Evolutionary conservation across 2,329 filamentous ascomycete species (phyloP).

Genomic region (Aspergillus sp.): DNA sequence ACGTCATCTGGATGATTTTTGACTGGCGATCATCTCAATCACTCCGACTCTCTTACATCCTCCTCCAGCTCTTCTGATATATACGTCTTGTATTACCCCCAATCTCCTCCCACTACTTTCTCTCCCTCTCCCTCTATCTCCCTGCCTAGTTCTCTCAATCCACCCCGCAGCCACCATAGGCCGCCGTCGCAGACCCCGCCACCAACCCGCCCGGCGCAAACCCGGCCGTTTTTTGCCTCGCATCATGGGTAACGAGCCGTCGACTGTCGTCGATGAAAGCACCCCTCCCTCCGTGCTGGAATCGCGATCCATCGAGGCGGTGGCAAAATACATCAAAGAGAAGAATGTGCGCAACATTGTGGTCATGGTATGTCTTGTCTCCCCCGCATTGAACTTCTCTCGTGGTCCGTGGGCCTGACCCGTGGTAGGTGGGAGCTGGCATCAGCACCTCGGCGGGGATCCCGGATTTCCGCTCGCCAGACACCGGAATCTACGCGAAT

Average conservation of each 20-base stretch:
- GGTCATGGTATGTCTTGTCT: constrained; percentile 62
- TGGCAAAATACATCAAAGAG: constrained; percentile 78
- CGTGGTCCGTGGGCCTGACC: not conserved
- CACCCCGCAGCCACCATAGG: constrained; percentile 16
- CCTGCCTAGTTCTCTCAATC: not conserved
- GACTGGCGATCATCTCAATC: too few species aligned
- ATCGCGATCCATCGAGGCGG: constrained; percentile 66
- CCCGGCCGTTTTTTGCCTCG: constrained; percentile 14
- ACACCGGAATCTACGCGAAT: constrained; percentile 91
- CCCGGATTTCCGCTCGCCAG: constrained; percentile 90
- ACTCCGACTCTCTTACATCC: not conserved
- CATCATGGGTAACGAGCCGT: constrained; percentile 83
- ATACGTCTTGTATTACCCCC: not conserved
- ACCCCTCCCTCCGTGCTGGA: constrained; percentile 64
- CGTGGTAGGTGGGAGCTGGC: constrained; percentile 70
- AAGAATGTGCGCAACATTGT: constrained; percentile 70
- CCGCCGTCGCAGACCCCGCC: constrained; percentile 21
- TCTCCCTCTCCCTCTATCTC: not conserved
- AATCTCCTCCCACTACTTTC: not conserved
- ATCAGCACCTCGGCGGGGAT: constrained; percentile 63
- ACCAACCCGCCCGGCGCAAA: constrained; percentile 18
- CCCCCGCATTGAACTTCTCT: constrained; percentile 4
- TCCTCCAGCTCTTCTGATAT: not conserved
- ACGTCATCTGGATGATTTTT: constrained; percentile 12
- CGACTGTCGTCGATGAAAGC: constrained; percentile 63